A percentile compares a stretch with the other conserved stretches of the same genome.
Evolutionary conservation across 305 asterid genomes (phyloP).

Genomic region (Rubia peregrina): DNA sequence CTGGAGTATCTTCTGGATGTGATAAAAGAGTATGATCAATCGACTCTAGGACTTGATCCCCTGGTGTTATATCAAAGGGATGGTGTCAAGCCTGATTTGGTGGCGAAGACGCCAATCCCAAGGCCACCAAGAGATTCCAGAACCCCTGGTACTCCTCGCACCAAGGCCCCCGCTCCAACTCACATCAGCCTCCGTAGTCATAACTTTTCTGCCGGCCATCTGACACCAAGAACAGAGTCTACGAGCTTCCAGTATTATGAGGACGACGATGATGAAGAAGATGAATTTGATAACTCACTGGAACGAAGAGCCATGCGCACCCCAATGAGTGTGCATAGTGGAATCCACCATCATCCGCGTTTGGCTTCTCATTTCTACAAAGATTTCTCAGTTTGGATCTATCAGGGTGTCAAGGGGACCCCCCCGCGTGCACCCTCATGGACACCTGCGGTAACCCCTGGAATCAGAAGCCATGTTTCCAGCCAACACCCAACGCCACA

Average conservation of each 20-base stretch:
- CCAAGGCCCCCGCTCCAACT: slow-evolving; percentile 41
- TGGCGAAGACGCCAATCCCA: slow-evolving; percentile 48
- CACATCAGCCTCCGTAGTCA: slow-evolving; percentile 51
- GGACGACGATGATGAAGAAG: slow-evolving; percentile 40
- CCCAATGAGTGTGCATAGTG: slow-evolving; percentile 45
- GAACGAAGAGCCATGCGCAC: slow-evolving; percentile 49
- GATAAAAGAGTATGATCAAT: slow-evolving; percentile 80
- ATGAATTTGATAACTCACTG: slow-evolving; percentile 55
- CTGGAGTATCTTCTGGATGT: slow-evolving; percentile 75
- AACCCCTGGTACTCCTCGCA: slow-evolving; percentile 34
- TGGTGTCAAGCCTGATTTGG: slow-evolving; percentile 57
- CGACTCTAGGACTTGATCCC: slow-evolving; percentile 71
- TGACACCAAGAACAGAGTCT: slow-evolving; percentile 33
- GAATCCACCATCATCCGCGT: slow-evolving; percentile 40
- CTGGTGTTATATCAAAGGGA: slow-evolving; percentile 61
- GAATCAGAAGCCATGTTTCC: slow-evolving; percentile 32
- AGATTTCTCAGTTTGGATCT: slow-evolving; percentile 73
- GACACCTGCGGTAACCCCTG: slow-evolving; percentile 61
- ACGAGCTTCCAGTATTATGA: slow-evolving; percentile 26
- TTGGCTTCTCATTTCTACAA: slow-evolving; percentile 81
- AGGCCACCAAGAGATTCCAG: slow-evolving; percentile 32
- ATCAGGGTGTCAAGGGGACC: slow-evolving; percentile 68
- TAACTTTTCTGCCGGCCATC: slow-evolving; percentile 42
- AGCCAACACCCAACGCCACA: slow-evolving; percentile 29
- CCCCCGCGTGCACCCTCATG: slow-evolving; percentile 74